Evolutionary conservation across 169 alveolate species (phyloP).

Genomic region (Babesia sp.): DNA sequence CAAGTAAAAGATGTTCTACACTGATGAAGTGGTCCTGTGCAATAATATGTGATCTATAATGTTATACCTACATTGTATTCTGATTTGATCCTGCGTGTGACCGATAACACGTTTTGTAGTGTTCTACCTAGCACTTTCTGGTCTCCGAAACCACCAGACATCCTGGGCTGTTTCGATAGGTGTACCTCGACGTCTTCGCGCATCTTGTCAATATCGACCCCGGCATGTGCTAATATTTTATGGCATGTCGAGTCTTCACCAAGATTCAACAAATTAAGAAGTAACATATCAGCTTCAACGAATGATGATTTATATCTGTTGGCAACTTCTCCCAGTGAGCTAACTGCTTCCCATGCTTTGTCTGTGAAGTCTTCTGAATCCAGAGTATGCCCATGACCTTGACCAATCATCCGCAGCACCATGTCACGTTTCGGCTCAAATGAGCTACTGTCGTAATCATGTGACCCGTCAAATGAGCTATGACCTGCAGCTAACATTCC

Average conservation of each 20-base stretch:
- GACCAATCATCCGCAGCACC: slow-evolving; percentile 48
- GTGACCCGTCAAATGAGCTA: slow-evolving; percentile 3
- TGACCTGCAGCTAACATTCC: slow-evolving; percentile 22
- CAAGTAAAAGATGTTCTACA: slow-evolving; percentile 81
- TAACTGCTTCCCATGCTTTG: slow-evolving; percentile 88
- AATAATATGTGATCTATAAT: background rate
- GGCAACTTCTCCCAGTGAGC: slow-evolving; percentile 76
- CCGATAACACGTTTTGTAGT: slow-evolving; percentile 76
- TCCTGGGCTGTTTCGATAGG: slow-evolving; percentile 77
- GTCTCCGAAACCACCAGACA: slow-evolving; percentile 86
- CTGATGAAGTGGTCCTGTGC: slow-evolving; percentile 79
- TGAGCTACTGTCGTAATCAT: background rate
- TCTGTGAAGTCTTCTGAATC: slow-evolving; percentile 85
- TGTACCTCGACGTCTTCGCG: slow-evolving; percentile 79
- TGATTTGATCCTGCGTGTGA: slow-evolving; percentile 76
- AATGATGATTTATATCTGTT: slow-evolving; percentile 78
- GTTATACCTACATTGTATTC: slow-evolving; percentile 69
- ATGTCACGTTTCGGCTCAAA: slow-evolving; percentile 13
- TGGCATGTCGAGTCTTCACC: slow-evolving; percentile 80
- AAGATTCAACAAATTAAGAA: slow-evolving; percentile 70
- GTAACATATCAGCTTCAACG: slow-evolving; percentile 86
- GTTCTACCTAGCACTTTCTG: slow-evolving; percentile 84
- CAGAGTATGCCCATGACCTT: slow-evolving; percentile 78
- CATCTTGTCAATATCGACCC: slow-evolving; percentile 73
- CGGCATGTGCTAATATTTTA: slow-evolving; percentile 69